Percentiles rank a stretch among this genome's conserved stretches.
phyloP scores from a whole-genome alignment of 2,329 filamentous ascomycete genomes.

The Clarireedia sp. region DNA sequence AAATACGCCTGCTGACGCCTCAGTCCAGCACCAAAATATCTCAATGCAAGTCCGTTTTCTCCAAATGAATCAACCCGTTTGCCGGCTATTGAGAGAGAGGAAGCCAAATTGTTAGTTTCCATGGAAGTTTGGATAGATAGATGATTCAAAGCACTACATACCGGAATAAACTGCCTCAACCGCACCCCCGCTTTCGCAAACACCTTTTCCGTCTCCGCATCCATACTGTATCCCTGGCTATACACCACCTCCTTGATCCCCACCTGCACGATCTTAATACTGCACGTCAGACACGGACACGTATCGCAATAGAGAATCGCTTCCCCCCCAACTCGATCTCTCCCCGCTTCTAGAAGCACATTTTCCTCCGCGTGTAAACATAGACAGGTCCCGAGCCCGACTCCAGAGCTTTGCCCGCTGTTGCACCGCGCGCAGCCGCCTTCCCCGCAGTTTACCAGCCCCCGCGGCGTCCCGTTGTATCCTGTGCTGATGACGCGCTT shows the following conservation, averaged over 20 bases:
- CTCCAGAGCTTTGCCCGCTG: slow-evolving; percentile 58
- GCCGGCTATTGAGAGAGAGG: slow-evolving; percentile 42
- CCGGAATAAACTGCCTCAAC: slow-evolving; percentile 80
- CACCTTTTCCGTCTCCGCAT: slow-evolving; percentile 71
- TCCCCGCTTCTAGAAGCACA: slow-evolving; percentile 84
- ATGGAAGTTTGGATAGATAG: slow-evolving; percentile 1
- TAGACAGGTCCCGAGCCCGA: slow-evolving; percentile 75
- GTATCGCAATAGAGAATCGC: slow-evolving; percentile 90
- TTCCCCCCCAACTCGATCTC: slow-evolving; percentile 78
- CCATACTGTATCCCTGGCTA: slow-evolving; percentile 90
- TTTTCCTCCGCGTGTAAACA: slow-evolving; percentile 99
- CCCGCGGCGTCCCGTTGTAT: slow-evolving; percentile 94
- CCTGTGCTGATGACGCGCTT: slow-evolving; percentile 87
- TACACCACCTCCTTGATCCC: slow-evolving; percentile 96
- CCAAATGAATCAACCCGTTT: slow-evolving; percentile 56
- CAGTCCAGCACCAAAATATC: too few relatives aligned
- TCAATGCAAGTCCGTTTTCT: slow-evolving; percentile 29
- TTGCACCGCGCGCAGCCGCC: slow-evolving; percentile 90
- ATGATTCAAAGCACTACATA: slow-evolving; percentile 38
- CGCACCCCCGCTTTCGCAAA: slow-evolving; percentile 77
- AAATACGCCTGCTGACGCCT: too few relatives aligned
- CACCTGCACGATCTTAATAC: slow-evolving; percentile 96
- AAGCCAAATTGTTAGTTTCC: neutral
- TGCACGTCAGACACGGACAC: slow-evolving; percentile 94
- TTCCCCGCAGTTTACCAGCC: slow-evolving; percentile 82